Percentiles rank a stretch among this genome's conserved stretches.
Conservation (phyloP, 2,329 filamentous ascomycete genomes). For the Phialophora verrucosa region DNA sequence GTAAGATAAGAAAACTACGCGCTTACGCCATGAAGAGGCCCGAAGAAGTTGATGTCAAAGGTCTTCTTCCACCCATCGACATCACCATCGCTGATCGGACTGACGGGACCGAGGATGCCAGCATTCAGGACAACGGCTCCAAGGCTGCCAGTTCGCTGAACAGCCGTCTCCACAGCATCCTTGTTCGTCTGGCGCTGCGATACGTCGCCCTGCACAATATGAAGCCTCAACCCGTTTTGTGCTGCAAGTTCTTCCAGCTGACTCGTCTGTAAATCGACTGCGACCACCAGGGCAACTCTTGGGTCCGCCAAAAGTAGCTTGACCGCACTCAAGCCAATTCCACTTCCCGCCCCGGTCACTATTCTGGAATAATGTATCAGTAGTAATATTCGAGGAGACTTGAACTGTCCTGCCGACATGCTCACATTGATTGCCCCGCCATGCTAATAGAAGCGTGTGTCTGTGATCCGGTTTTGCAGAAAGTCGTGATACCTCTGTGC, state of each 20-base stretch:
- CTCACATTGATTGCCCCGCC: neutral
- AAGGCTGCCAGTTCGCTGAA: neutral
- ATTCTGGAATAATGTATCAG: neutral
- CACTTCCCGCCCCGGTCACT: slow-evolving; percentile 17
- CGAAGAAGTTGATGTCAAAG: slow-evolving; percentile 23
- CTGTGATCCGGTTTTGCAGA: neutral
- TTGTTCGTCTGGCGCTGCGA: slow-evolving; percentile 1
- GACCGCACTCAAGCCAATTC: slow-evolving; percentile 15
- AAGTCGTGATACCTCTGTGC: neutral
- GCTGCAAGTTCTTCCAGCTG: slow-evolving; percentile 4
- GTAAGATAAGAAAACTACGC: neutral
- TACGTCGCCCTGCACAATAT: slow-evolving; percentile 19
- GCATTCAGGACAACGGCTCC: slow-evolving; percentile 26
- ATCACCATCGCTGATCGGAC: neutral
- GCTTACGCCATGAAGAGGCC: neutral
- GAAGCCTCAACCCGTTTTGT: neutral
- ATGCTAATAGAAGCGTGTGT: neutral
- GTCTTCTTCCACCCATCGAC: slow-evolving; percentile 18
- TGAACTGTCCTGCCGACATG: neutral
- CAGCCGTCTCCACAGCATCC: slow-evolving; percentile 9
- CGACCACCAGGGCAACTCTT: slow-evolving; percentile 7
- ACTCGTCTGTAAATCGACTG: slow-evolving; percentile 2
- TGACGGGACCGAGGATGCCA: slow-evolving; percentile 18
- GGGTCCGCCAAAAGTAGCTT: slow-evolving; percentile 2
- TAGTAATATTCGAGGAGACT: neutral